A percentile compares a stretch with the other conserved stretches of the same genome.
Evolutionary conservation across 129 eudicot species (phyloP).

Genomic region (Flaveria brownii): DNA sequence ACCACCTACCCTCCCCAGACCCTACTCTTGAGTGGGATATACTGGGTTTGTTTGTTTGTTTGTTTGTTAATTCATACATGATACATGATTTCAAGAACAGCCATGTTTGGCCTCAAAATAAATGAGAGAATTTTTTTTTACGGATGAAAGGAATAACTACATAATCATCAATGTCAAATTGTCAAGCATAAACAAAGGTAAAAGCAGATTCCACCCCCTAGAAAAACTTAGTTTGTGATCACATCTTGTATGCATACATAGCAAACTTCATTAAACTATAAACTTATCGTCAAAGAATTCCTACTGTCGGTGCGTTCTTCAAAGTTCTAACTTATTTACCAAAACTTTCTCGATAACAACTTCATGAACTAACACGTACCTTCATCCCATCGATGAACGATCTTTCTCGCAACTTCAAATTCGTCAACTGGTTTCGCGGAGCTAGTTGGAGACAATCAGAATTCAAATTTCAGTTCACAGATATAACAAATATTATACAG

Average conservation of each 20-base stretch:
- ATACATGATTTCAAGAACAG: background rate
- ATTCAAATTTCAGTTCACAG: conserved; percentile 17
- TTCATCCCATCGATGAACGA: conserved; percentile 81
- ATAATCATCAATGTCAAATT: too few species aligned
- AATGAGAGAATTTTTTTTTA: background rate
- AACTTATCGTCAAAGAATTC: background rate
- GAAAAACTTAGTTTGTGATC: conserved; percentile 5
- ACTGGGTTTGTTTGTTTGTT: too few species aligned
- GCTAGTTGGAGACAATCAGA: conserved; percentile 34
- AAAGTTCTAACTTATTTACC: conserved; percentile 8
- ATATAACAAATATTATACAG: background rate
- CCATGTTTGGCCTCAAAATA: background rate
- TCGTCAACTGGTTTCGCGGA: conserved; percentile 55
- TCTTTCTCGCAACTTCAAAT: conserved; percentile 73
- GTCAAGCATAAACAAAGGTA: background rate
- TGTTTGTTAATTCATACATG: too few species aligned
- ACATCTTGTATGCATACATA: background rate
- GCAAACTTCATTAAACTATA: background rate
- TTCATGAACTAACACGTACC: conserved; percentile 45
- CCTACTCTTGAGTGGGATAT: too few species aligned
- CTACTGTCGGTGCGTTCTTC: background rate
- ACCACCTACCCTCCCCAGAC: too few species aligned
- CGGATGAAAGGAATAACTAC: background rate
- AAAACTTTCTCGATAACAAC: background rate
- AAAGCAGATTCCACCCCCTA: background rate